Conservation (phyloP, 2,329 filamentous ascomycete species). For the Aspergillus hortae region DNA sequence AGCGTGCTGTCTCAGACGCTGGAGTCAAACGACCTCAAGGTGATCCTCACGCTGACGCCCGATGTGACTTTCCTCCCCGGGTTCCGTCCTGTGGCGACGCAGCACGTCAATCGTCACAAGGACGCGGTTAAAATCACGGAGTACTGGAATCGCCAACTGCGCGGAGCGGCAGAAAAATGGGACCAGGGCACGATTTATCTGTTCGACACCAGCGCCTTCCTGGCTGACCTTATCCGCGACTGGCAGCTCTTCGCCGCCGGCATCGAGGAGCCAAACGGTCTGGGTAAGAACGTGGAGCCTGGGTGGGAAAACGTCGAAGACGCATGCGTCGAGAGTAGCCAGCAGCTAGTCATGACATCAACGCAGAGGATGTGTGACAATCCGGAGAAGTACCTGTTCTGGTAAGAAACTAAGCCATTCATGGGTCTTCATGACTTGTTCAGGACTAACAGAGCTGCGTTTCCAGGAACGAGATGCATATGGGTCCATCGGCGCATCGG, state of each 20-base stretch:
- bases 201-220: constrained; percentile 39
- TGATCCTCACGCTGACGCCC: constrained; percentile 36
- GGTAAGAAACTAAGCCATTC: constrained; percentile 26
- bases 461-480: constrained; percentile 40
- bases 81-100: constrained; percentile 23
- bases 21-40: constrained; percentile 27
- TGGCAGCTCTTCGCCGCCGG: constrained; percentile 35
- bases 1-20: constrained; percentile 26
- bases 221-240: constrained; percentile 37
- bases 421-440: constrained; percentile 3
- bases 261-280: constrained; percentile 31
- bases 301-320: constrained; percentile 37
- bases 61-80: constrained; percentile 41
- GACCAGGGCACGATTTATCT: constrained; percentile 32
- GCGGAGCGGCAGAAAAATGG: constrained; percentile 29
- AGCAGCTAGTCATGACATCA: constrained; percentile 29
- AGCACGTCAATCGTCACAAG: constrained; percentile 27
- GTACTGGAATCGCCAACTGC: constrained; percentile 34
- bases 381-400: constrained; percentile 40
- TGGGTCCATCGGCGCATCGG: constrained; percentile 35
- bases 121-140: constrained; percentile 29
- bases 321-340: constrained; percentile 29
- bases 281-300: constrained; percentile 30
- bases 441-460: constrained; percentile 8
- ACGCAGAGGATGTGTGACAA: constrained; percentile 29